Conservation (phyloP, 2,329 filamentous ascomycete species). For the Fusarium miscanthi region DNA sequence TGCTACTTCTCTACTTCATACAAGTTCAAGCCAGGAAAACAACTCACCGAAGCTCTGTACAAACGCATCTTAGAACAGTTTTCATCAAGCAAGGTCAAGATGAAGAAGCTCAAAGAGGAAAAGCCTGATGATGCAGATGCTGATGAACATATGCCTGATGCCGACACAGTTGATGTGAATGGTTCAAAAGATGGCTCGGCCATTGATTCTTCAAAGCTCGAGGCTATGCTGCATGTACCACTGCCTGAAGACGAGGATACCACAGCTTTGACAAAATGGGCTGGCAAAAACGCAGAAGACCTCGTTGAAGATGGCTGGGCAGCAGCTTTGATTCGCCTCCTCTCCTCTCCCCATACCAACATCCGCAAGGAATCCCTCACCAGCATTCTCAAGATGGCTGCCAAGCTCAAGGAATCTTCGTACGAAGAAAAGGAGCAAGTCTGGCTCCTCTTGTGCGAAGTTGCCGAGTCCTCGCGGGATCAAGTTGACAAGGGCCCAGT, state of each 20-base stretch:
- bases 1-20: constrained; percentile 66
- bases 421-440: constrained; percentile 82
- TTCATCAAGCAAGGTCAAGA: constrained; percentile 41
- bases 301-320: constrained; percentile 82
- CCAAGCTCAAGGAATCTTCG: constrained; percentile 72
- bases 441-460: constrained; percentile 82
- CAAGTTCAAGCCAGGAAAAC: constrained; percentile 58
- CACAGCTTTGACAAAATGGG: constrained; percentile 71
- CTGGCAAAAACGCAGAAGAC: constrained; percentile 80
- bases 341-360: constrained; percentile 79
- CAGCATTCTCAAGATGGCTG: constrained; percentile 73
- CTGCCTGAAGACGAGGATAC: constrained; percentile 62
- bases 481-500: constrained; percentile 68
- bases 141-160: constrained; percentile 37
- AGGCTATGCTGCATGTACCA: constrained; percentile 63
- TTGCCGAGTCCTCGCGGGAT: constrained; percentile 76
- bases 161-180: constrained; percentile 1
- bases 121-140: constrained; percentile 15
- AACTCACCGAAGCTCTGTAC: constrained; percentile 46
- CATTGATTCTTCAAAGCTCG: constrained; percentile 59
- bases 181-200: constrained; percentile 13
- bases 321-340: constrained; percentile 75
- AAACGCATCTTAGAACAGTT: constrained; percentile 49
- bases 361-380: constrained; percentile 82
- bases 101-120: constrained; percentile 36